Evolutionary conservation across 306 rosid genomes (phyloP).

Genomic region (Inga oerstediana): DNA sequence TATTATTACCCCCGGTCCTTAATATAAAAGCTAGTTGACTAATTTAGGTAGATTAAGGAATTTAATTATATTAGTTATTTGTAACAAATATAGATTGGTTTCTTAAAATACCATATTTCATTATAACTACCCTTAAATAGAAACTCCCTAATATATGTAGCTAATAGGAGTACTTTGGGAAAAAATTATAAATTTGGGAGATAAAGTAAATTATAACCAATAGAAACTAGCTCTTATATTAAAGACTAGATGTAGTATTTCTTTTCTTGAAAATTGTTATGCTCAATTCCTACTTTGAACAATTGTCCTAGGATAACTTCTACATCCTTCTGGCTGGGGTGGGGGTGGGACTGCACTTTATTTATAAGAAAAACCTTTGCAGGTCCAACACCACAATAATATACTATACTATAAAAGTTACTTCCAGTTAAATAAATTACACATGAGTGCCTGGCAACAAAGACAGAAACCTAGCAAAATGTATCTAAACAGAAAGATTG

Average conservation of each 20-base stretch:
- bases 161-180: too few relatives aligned
- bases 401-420: neutral
- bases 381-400: neutral
- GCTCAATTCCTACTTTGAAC: neutral
- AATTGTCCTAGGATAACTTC: neutral
- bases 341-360: neutral
- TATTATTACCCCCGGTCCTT: neutral
- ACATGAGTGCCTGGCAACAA: neutral
- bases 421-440: neutral
- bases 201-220: too few relatives aligned
- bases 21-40: too few relatives aligned
- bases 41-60: too few relatives aligned
- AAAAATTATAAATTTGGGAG: too few relatives aligned
- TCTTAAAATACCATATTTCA: too few relatives aligned
- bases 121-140: too few relatives aligned
- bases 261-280: neutral
- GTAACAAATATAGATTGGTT: too few relatives aligned
- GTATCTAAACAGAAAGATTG: neutral
- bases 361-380: neutral
- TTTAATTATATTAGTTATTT: too few relatives aligned
- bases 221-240: too few relatives aligned
- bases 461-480: neutral
- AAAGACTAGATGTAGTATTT: neutral
- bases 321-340: neutral
- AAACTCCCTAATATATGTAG: too few relatives aligned